Base-by-base conservation (phyloP, 2,329 filamentous ascomycete genomes). In the Pseudocercospora macadamiae region DNA sequence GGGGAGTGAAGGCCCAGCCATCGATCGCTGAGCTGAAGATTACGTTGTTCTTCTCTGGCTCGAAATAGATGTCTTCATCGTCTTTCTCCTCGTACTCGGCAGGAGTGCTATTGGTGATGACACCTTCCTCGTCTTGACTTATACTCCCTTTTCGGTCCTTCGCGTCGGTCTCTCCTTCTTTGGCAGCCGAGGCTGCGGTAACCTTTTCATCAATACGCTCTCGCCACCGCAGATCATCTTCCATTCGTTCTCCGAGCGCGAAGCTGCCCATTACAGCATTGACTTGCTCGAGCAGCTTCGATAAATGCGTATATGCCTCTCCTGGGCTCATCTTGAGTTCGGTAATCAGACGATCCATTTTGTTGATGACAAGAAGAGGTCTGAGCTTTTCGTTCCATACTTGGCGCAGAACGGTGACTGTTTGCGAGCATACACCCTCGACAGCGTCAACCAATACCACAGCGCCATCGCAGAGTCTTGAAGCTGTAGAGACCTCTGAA, bases 1-100 rank as follows among this genome's bases (percentile, higher is more conserved):
- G 86, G 51, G 96, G 88, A 0, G 95, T 99, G 70, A 99, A 99
- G 2, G 95, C 95, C 95, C 95, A 99, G n/a, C 95, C 95, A 72
- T 99, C 95, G 57, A 96, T 89, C 60, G 95, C 95, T 73, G 93
- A 97, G 79, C 91, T 92, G 74, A 99, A 99, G 64, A 99, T 97
- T 74, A 99, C 95, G 71, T 99, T 99, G 75, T 97, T 97, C 76
- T 93, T 96, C 72, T 99, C 95, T 0, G 95, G 95, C 0, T 95
- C 91, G 76, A 99, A 99, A 75, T 99, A 99, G 23, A 99, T 87
- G 73, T 97, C 93, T 73, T 97, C 93, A 70, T 99, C 95, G 70
- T 97, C 93, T 67, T 87, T 87, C 73, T 97, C 95, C 73, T 97
- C 88, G 67, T 91, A 99, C 47, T 85, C 83, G 8, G 79, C 79